These are phyloP conservation scores for Malassezia nana DNA, from an alignment of 1,284 basidiomycete species.

Conservation along the genomic window DNA sequence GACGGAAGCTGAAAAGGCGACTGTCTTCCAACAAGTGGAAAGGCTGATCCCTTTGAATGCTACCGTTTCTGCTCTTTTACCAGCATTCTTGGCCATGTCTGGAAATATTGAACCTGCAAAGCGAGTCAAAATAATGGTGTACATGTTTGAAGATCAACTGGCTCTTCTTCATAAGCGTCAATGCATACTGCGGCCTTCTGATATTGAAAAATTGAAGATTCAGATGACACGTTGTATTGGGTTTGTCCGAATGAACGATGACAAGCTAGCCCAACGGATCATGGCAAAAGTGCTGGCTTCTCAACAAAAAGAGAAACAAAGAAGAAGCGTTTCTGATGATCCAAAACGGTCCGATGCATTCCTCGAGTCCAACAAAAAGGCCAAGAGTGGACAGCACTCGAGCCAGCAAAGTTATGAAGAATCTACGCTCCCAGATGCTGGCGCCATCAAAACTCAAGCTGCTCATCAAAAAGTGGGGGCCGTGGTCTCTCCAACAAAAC, in stretches of 20 bases:
- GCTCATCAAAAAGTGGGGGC: not conserved
- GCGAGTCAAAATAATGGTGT: conserved; percentile 45
- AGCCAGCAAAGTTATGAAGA: not conserved
- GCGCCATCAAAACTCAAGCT: not conserved
- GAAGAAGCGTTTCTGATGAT: not conserved
- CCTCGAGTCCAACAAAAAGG: not conserved
- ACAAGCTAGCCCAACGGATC: conserved; percentile 31
- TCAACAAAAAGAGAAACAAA: not conserved
- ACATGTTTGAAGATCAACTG: conserved; percentile 44
- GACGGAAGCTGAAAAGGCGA: conserved; percentile 30
- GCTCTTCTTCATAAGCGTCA: conserved; percentile 31
- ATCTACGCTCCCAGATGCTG: not conserved
- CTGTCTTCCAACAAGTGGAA: conserved; percentile 35
- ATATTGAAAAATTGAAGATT: conserved; percentile 44
- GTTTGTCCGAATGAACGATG: conserved; percentile 40
- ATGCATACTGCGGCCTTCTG: conserved; percentile 33
- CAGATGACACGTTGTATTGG: conserved; percentile 45
- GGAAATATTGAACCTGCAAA: conserved; percentile 38
- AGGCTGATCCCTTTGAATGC: conserved; percentile 35
- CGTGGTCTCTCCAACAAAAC: not conserved
- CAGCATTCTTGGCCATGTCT: conserved; percentile 44
- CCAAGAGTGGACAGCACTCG: not conserved
- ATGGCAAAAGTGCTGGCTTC: conserved; percentile 16
- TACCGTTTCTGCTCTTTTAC: conserved; percentile 36
- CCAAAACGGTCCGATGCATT: not conserved